Percentiles rank a stretch among this genome's conserved stretches.
These are phyloP conservation scores for Botrytis paeoniae DNA, from an alignment of 2,329 filamentous ascomycete species.

Conservation along the genomic window DNA sequence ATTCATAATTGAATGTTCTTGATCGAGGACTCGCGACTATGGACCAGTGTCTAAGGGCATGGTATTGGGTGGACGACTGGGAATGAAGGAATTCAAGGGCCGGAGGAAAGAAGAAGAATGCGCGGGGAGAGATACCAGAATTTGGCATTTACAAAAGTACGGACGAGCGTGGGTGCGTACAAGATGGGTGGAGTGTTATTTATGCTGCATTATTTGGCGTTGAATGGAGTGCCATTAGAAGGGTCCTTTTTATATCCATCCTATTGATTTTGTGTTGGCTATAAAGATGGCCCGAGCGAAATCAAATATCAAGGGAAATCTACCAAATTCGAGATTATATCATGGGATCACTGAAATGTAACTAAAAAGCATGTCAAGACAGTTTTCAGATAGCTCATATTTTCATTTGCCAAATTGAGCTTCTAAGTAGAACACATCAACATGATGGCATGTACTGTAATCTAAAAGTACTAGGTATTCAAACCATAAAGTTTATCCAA, in stretches of 20 bases:
- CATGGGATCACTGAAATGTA: neutral
- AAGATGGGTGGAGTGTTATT: neutral
- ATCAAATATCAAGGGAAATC: neutral
- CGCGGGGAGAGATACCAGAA: slow-evolving; percentile 7
- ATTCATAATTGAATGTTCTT: slow-evolving; percentile 46
- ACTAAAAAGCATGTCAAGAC: neutral
- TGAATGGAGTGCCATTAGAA: slow-evolving; percentile 11
- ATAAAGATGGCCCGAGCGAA: neutral
- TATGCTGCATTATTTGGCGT: slow-evolving; percentile 16
- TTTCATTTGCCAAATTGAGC: neutral
- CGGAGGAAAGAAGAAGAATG: neutral
- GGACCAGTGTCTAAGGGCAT: neutral
- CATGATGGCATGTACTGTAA: slow-evolving; percentile 7
- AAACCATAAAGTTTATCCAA: slow-evolving; percentile 25
- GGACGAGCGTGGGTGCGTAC: neutral
- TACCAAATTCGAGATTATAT: neutral
- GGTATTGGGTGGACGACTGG: neutral
- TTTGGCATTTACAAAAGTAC: slow-evolving; percentile 5
- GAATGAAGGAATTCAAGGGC: neutral
- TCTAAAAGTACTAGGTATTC: neutral
- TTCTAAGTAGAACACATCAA: slow-evolving; percentile 3
- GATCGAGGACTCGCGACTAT: neutral
- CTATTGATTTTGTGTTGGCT: neutral
- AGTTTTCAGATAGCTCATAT: neutral
- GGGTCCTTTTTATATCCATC: slow-evolving; percentile 1